A percentile compares a stretch with the other conserved stretches of the same genome.
phyloP scores from a whole-genome alignment of 2,329 filamentous ascomycete genomes.

The Alternaria sp. region DNA sequence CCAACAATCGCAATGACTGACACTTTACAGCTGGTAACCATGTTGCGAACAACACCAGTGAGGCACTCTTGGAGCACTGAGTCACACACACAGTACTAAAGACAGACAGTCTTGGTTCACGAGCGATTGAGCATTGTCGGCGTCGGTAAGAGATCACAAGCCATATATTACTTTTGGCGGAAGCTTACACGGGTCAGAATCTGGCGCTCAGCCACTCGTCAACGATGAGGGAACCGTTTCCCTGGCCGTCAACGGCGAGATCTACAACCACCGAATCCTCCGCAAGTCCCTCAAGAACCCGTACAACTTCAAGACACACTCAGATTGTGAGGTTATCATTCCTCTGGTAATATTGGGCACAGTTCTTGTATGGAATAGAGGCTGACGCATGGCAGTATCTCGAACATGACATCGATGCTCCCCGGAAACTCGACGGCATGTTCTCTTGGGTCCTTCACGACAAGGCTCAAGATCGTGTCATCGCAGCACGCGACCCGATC shows the following conservation, averaged over 20 bases:
- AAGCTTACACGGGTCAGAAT: slow-evolving; percentile 65
- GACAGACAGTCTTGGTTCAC: slow-evolving; percentile 76
- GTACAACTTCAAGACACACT: slow-evolving; percentile 98
- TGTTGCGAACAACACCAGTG: slow-evolving; percentile 90
- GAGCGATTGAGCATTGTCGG: slow-evolving; percentile 98
- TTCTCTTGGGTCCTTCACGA: slow-evolving; percentile 99
- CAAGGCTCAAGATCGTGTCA: slow-evolving; percentile 88
- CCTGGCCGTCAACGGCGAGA: slow-evolving; percentile 98
- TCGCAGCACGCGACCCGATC: slow-evolving; percentile 95
- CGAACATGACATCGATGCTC: slow-evolving; percentile 89
- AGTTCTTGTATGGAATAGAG: background rate
- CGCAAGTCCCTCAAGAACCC: slow-evolving; percentile 82
- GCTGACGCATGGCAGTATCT: slow-evolving; percentile 69
- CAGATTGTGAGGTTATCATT: slow-evolving; percentile 98
- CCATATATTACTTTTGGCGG: slow-evolving; percentile 8
- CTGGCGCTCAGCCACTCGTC: slow-evolving; percentile 92
- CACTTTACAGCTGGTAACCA: slow-evolving; percentile 77
- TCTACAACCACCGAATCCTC: slow-evolving; percentile 98
- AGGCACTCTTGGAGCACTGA: slow-evolving; percentile 13
- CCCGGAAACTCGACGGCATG: slow-evolving; percentile 96
- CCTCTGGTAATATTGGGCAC: slow-evolving; percentile 72
- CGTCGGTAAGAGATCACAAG: slow-evolving; percentile 70
- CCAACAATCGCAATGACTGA: slow-evolving; percentile 40
- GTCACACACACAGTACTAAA: slow-evolving; percentile 24
- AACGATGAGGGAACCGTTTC: slow-evolving; percentile 88